These are phyloP conservation scores for Colletotrichum incanum DNA, from an alignment of 2,329 filamentous ascomycete genomes.

Conservation along the genomic window DNA sequence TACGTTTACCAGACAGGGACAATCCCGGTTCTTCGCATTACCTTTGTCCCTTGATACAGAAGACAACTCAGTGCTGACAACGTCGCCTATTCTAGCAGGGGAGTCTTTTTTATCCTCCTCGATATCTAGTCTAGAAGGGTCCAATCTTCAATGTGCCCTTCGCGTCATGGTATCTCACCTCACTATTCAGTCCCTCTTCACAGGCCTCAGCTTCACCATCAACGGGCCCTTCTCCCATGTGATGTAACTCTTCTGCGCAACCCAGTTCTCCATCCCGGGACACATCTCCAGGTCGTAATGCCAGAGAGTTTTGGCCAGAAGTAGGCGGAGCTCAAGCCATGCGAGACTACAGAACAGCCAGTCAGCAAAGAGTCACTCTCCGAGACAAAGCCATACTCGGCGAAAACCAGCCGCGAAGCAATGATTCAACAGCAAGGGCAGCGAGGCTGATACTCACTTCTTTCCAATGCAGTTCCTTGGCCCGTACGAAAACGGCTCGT, in stretches of 20 bases:
- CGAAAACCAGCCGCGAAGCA: neutral
- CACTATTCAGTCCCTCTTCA: neutral
- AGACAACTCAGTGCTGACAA: neutral
- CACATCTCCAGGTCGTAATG: constrained; percentile 64
- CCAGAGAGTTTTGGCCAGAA: constrained; percentile 63
- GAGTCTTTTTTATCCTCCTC: neutral
- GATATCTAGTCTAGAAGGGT: neutral
- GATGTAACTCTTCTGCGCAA: constrained; percentile 56
- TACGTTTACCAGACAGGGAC: neutral
- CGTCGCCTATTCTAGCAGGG: neutral
- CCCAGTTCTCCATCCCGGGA: constrained; percentile 54
- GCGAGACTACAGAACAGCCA: constrained; percentile 56
- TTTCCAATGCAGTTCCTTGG: constrained; percentile 66
- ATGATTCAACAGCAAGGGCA: constrained; percentile 4
- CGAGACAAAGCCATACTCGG: neutral
- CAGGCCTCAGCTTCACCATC: constrained; percentile 32
- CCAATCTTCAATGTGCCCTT: neutral
- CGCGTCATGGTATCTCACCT: neutral
- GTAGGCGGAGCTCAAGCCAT: constrained; percentile 65
- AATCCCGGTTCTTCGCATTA: neutral
- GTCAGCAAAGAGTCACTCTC: constrained; percentile 5
- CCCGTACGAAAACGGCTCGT: constrained; percentile 65
- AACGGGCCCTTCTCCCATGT: constrained; percentile 53
- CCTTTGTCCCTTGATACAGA: neutral
- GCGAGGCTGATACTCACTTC: constrained; percentile 53